Evolutionary conservation across 2,329 filamentous ascomycete genomes (phyloP).

Genomic region (Cordyceps cateniannulata): DNA sequence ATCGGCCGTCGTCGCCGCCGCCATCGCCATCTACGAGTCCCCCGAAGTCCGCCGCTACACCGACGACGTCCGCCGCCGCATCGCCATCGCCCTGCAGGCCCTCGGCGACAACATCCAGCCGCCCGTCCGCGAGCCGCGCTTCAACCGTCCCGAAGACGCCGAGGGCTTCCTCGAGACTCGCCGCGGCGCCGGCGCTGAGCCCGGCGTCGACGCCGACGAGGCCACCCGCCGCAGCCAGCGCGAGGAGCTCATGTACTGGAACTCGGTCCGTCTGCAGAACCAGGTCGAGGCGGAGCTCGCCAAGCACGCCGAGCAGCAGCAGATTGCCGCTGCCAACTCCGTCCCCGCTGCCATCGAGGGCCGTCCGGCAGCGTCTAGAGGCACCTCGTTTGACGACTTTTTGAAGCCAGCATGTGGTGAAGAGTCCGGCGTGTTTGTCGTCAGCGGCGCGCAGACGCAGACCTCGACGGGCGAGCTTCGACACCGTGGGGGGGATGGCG

Average conservation of each 20-base stretch:
- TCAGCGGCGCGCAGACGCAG: constrained; percentile 49
- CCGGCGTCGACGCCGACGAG: constrained; percentile 55
- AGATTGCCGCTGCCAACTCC: background rate
- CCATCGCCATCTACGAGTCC: constrained; percentile 57
- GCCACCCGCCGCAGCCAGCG: constrained; percentile 54
- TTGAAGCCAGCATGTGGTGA: constrained; percentile 43
- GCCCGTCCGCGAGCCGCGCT: constrained; percentile 44
- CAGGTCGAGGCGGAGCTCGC: constrained; percentile 25
- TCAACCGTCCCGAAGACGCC: constrained; percentile 61
- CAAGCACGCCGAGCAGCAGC: constrained; percentile 16
- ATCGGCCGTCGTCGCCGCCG: constrained; percentile 50
- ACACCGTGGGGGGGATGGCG: constrained; percentile 37
- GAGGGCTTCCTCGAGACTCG: constrained; percentile 54
- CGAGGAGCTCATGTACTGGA: constrained; percentile 62
- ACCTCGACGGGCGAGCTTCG: constrained; percentile 44
- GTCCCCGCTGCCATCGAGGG: constrained; percentile 15
- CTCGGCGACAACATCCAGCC: constrained; percentile 52
- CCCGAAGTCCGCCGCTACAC: constrained; percentile 57
- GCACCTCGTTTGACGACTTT: constrained; percentile 54
- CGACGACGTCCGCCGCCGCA: constrained; percentile 53
- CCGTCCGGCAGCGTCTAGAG: constrained; percentile 18
- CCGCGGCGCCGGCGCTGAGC: constrained; percentile 33
- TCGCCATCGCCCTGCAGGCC: constrained; percentile 53
- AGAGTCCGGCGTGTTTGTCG: constrained; percentile 50
- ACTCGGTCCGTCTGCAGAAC: constrained; percentile 47